Conservation (phyloP, 1,139 yeast genomes). For the Pichia sp. region DNA sequence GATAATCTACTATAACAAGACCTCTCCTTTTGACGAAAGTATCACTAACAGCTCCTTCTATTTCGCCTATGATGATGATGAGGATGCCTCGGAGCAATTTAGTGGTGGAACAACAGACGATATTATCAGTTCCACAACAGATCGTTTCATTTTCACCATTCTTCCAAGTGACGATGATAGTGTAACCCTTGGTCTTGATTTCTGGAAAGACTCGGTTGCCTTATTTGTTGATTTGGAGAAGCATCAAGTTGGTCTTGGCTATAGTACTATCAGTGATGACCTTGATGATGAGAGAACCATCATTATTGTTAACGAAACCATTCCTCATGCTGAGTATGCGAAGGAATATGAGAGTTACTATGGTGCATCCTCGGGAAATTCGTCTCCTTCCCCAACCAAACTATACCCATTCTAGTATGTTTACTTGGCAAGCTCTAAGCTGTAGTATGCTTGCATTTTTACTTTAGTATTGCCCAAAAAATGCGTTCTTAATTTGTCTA, state of each 20-base stretch:
- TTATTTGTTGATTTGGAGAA: slow-evolving; percentile 63
- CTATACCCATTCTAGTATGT: too few relatives aligned
- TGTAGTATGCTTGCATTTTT: too few relatives aligned
- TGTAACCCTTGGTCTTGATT: slow-evolving; percentile 53
- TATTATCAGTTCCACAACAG: too few relatives aligned
- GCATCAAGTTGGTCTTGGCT: slow-evolving; percentile 55
- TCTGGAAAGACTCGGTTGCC: slow-evolving; percentile 61
- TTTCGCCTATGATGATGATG: not conserved
- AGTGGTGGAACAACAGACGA: too few relatives aligned
- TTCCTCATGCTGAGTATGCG: not conserved
- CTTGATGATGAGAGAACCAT: slow-evolving; percentile 1
- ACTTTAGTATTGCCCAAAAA: too few relatives aligned
- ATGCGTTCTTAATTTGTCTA: too few relatives aligned
- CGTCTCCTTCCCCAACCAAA: too few relatives aligned
- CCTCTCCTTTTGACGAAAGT: not conserved
- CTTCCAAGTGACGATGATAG: slow-evolving; percentile 21
- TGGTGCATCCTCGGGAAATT: too few relatives aligned
- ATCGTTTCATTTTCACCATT: slow-evolving; percentile 6
- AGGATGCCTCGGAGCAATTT: too few relatives aligned
- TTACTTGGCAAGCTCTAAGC: too few relatives aligned
- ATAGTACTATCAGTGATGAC: not conserved
- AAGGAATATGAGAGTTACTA: not conserved
- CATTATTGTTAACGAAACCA: not conserved
- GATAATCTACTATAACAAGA: slow-evolving; percentile 4
- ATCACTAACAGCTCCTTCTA: slow-evolving; percentile 9